These are phyloP conservation scores for Moesziomyces parantarcticus DNA, from an alignment of 1,284 basidiomycete species.

Conservation along the genomic window DNA sequence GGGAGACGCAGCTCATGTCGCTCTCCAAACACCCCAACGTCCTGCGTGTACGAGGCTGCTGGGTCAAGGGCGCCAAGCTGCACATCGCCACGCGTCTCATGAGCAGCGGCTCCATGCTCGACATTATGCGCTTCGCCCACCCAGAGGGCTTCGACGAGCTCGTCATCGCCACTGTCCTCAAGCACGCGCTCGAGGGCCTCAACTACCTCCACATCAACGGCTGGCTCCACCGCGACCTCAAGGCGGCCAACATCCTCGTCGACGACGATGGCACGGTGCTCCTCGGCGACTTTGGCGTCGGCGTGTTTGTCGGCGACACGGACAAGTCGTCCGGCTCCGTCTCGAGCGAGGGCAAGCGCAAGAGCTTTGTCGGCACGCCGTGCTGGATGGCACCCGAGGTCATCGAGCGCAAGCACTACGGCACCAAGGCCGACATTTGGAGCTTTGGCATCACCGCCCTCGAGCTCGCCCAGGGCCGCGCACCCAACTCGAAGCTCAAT, in stretches of 20 bases:
- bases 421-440: conserved; percentile 86
- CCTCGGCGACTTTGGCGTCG: conserved; percentile 86
- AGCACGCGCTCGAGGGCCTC: conserved; percentile 82
- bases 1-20: conserved; percentile 91
- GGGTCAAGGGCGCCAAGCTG: conserved; percentile 84
- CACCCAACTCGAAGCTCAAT: conserved; percentile 81
- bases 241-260: conserved; percentile 83
- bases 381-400: conserved; percentile 95
- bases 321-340: conserved; percentile 28
- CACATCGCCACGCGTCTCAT: conserved; percentile 88
- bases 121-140: conserved; percentile 85
- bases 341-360: conserved; percentile 72
- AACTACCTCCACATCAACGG: conserved; percentile 89
- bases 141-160: conserved; percentile 87
- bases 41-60: conserved; percentile 85
- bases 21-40: conserved; percentile 93
- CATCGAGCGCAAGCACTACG: conserved; percentile 83
- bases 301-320: conserved; percentile 77
- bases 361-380: conserved; percentile 89
- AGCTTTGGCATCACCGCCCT: conserved; percentile 87
- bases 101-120: conserved; percentile 85
- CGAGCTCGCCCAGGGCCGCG: conserved; percentile 83
- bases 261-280: conserved; percentile 79
- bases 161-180: conserved; percentile 82
- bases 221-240: conserved; percentile 84